Conservation (phyloP, 2,329 filamentous ascomycete species). For the Penicillium sp. region DNA sequence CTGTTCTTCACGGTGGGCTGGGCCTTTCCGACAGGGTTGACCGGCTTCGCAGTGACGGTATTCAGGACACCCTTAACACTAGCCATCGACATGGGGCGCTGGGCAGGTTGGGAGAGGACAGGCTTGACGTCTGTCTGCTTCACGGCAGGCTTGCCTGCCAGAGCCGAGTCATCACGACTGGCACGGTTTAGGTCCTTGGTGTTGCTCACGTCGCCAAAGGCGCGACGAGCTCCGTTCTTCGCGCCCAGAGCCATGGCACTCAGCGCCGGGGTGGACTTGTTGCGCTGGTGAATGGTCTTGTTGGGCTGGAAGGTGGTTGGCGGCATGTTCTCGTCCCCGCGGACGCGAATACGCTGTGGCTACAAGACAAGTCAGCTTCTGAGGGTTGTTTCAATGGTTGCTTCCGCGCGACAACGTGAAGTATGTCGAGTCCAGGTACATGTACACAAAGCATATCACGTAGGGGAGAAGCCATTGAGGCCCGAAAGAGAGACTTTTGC, state of each 20-base stretch:
- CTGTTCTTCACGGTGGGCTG: slow-evolving; percentile 31
- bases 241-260: slow-evolving; percentile 53
- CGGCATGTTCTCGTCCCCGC: slow-evolving; percentile 64
- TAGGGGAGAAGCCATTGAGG: background rate
- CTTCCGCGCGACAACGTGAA: slow-evolving; percentile 1
- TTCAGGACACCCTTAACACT: slow-evolving; percentile 38
- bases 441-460: background rate
- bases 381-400: slow-evolving; percentile 9
- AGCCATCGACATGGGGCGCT: slow-evolving; percentile 49
- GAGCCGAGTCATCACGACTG: slow-evolving; percentile 54
- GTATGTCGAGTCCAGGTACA: background rate
- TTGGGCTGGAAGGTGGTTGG: slow-evolving; percentile 46
- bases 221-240: slow-evolving; percentile 66
- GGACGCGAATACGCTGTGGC: slow-evolving; percentile 65
- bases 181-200: slow-evolving; percentile 41
- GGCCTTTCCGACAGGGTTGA: slow-evolving; percentile 31
- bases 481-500: background rate
- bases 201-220: slow-evolving; percentile 79
- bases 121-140: slow-evolving; percentile 26
- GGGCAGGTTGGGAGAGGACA: slow-evolving; percentile 51
- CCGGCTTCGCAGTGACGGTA: slow-evolving; percentile 31
- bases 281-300: slow-evolving; percentile 67
- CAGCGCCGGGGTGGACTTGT: slow-evolving; percentile 69
- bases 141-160: slow-evolving; percentile 47
- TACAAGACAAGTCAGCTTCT: slow-evolving; percentile 36